Conservation (phyloP, 441 rosid species). For the Pelargonium citronellum region DNA sequence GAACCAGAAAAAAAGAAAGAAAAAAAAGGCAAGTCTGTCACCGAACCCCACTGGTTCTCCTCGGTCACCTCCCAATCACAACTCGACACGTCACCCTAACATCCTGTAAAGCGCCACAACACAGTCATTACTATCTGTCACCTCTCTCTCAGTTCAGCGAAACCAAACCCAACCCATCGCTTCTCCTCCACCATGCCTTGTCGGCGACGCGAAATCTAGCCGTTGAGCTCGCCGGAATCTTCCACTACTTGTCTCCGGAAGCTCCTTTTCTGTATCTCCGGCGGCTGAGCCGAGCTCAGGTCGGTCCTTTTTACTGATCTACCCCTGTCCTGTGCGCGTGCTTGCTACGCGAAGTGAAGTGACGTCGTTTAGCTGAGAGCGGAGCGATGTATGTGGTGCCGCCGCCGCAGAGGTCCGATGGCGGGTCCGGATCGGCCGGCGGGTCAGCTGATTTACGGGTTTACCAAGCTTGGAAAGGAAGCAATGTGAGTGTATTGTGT, state of each 20-base stretch:
- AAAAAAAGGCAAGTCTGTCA: neutral
- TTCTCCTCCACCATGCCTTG: neutral
- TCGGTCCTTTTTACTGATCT: neutral
- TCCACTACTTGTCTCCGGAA: neutral
- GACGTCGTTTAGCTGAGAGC: neutral
- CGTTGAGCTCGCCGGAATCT: conserved; percentile 1
- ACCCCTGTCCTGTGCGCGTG: neutral
- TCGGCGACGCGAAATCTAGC: neutral
- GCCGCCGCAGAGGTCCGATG: conserved; percentile 61
- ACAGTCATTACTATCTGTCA: neutral
- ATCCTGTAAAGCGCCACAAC: conserved; percentile 6
- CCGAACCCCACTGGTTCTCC: neutral
- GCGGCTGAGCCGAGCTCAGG: neutral
- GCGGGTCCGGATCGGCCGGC: conserved; percentile 30
- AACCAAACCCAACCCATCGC: neutral
- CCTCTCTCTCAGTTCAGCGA: neutral
- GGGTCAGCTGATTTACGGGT: conserved; percentile 43
- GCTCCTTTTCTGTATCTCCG: neutral
- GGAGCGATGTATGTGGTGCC: conserved; percentile 49
- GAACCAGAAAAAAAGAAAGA: too few species aligned
- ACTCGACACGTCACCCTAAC: neutral
- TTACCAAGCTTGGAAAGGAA: conserved; percentile 79
- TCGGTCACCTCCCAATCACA: conserved; percentile 4
- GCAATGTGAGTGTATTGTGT: conserved; percentile 49
- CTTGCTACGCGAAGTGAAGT: neutral